Evolutionary conservation across 2,329 filamentous ascomycete genomes (phyloP), one percentile per base, ranked within the genome.

Genomic region (Microcyclospora tardicrescens): DNA sequence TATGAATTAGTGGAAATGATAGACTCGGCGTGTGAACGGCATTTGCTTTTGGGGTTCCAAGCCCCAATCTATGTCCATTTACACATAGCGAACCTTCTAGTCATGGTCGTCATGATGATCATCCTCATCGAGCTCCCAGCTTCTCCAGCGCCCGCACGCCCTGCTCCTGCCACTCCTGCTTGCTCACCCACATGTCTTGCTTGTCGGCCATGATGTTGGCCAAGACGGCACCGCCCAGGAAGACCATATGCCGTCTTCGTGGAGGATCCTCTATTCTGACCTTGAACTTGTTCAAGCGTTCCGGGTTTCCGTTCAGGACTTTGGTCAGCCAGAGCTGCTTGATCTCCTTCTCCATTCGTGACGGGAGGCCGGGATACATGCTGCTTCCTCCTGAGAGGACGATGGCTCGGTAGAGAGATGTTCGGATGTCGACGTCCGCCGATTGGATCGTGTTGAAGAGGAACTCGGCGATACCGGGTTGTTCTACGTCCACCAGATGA

Each of bases 171-270:
- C 91, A 98, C 65, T 98, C 91, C 56, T 83, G 74, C 72, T 94
- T 94, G 52, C 81, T 83, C 57, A 98, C 87, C 91, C 91, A 98
- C 91, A 96, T 96, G 61, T 81, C 83, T 62, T 95, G 85, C 68
- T 95, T 96, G 66, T 96, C 87, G 34, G 91, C 87, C 82, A 98
- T 96, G 63, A 98, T 93, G 61, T 96, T 96, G 53, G 91, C 91
- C 55, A 98, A 69, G 46, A 98, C 91, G 16, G 91, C 91, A 53
- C 91, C 91, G 42, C 91, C 91, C 40, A 98, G 67, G 73, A 98
- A 96, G n/a, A 98, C 91, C 87, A 98, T 96, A 70, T 98, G 91
- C 64, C 89, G 75, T 67, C 91, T 77, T 65, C 91, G 76, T 28
- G 91, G 91, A 37, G 91, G 91, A 62, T 98, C 91, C 63, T 98